phyloP scores from a whole-genome alignment of 1,284 basidiomycete species.

The Agroathelia rolfsii region DNA sequence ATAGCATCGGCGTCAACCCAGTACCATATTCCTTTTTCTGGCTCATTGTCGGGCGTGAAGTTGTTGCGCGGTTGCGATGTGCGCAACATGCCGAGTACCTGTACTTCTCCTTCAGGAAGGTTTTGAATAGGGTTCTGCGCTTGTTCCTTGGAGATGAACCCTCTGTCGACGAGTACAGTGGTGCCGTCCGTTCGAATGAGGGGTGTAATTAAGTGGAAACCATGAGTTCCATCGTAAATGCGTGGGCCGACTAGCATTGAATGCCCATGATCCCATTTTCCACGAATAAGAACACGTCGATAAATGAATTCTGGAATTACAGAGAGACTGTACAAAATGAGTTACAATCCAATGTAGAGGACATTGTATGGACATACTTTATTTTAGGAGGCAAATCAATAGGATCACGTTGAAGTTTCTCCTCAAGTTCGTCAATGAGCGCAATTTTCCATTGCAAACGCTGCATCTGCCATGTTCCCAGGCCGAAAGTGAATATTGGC shows the following conservation, averaged over 20 bases:
- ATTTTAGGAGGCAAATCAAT: conserved; percentile 76
- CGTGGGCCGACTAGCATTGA: conserved; percentile 81
- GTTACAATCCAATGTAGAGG: too few relatives aligned
- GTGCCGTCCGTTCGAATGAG: conserved; percentile 67
- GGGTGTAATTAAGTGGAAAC: conserved; percentile 83
- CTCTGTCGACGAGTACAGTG: conserved; percentile 85
- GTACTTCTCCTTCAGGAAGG: conserved; percentile 43
- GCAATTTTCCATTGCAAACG: conserved; percentile 92
- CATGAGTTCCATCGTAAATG: conserved; percentile 79
- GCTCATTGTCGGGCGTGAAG: conserved; percentile 87
- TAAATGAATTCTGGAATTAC: conserved; percentile 82
- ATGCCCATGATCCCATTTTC: conserved; percentile 68
- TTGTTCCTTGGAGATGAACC: conserved; percentile 73
- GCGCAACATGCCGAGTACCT: conserved; percentile 69
- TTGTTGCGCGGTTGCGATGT: conserved; percentile 58
- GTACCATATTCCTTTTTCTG: conserved; percentile 80
- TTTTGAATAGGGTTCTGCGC: conserved; percentile 25
- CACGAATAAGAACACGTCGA: conserved; percentile 74
- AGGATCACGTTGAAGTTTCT: conserved; percentile 78
- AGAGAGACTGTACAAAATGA: conserved; percentile 37
- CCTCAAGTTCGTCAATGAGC: conserved; percentile 90
- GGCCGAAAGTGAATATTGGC: conserved; percentile 83
- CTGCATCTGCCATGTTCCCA: conserved; percentile 91
- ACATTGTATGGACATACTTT: conserved; percentile 58
- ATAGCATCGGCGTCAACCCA: conserved; percentile 84